A percentile compares a stretch with the other conserved stretches of the same genome.
Evolutionary conservation across 1,284 basidiomycete species (phyloP).

Genomic region (Lentinus polychrous): DNA sequence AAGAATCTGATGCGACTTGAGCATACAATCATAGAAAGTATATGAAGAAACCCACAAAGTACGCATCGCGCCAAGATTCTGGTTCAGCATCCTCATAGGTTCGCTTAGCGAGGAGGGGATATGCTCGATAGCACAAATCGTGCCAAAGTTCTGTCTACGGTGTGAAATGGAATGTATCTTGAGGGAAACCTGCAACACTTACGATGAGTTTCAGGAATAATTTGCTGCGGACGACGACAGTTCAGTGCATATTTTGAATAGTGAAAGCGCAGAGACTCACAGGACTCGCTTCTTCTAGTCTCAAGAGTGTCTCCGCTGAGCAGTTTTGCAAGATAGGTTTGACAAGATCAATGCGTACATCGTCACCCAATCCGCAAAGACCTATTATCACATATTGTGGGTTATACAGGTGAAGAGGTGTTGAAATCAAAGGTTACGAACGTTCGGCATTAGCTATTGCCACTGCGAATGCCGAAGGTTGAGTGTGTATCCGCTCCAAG

Average conservation of each 20-base stretch:
- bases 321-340: constrained; percentile 68
- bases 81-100: constrained; percentile 38
- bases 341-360: constrained; percentile 53
- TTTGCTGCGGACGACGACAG: background rate
- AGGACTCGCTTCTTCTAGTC: constrained; percentile 61
- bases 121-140: constrained; percentile 50
- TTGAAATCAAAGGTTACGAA: constrained; percentile 20
- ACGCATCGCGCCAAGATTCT: constrained; percentile 61
- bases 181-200: constrained; percentile 6
- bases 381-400: constrained; percentile 8
- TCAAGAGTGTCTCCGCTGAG: constrained; percentile 57
- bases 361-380: constrained; percentile 29
- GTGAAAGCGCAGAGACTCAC: constrained; percentile 28
- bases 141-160: constrained; percentile 58
- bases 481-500: constrained; percentile 8
- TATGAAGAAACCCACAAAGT: constrained; percentile 43
- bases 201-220: background rate
- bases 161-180: constrained; percentile 13
- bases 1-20: constrained; percentile 34
- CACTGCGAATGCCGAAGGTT: constrained; percentile 28
- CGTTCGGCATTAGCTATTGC: constrained; percentile 50
- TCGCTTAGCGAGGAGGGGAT: constrained; percentile 43
- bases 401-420: no score
- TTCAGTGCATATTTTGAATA: background rate
- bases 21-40: constrained; percentile 1